phyloP scores from a whole-genome alignment of 208 protist genomes.

The Leishmania tarentolae region DNA sequence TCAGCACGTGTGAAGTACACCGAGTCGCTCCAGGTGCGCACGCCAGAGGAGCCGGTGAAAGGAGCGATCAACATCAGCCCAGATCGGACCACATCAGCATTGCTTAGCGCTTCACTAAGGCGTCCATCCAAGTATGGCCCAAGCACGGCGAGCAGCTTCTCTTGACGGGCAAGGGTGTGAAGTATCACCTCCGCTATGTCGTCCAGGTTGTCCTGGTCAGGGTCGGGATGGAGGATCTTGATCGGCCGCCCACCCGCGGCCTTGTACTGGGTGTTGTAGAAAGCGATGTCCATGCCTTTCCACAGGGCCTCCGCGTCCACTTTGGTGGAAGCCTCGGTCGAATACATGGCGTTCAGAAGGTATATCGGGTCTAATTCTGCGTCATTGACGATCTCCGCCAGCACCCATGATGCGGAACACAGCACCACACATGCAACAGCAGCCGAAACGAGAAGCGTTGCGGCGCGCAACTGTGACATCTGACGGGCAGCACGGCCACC shows the following conservation, averaged over 20 bases:
- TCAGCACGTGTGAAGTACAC: slow-evolving; percentile 51
- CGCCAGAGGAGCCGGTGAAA: slow-evolving; percentile 37
- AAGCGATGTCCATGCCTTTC: slow-evolving; percentile 27
- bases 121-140: slow-evolving; percentile 36
- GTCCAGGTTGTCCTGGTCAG: neutral
- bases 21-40: slow-evolving; percentile 41
- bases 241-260: slow-evolving; percentile 19
- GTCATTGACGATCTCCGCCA: neutral
- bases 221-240: slow-evolving; percentile 12
- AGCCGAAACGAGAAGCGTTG: neutral
- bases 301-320: slow-evolving; percentile 21
- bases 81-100: slow-evolving; percentile 11
- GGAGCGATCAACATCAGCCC: slow-evolving; percentile 35
- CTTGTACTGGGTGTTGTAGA: slow-evolving; percentile 23
- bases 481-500: neutral
- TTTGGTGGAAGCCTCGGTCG: too few relatives aligned
- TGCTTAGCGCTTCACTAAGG: slow-evolving; percentile 6
- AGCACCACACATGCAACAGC: neutral
- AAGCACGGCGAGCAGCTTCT: slow-evolving; percentile 18
- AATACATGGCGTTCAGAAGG: slow-evolving; percentile 23
- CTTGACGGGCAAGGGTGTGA: neutral
- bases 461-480: neutral
- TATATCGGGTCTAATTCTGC: slow-evolving; percentile 1
- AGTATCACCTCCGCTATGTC: slow-evolving; percentile 7
- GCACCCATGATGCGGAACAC: neutral